Evolutionary conservation across 257 asterid species (phyloP).

Genomic region (Lycium ferocissimum): DNA sequence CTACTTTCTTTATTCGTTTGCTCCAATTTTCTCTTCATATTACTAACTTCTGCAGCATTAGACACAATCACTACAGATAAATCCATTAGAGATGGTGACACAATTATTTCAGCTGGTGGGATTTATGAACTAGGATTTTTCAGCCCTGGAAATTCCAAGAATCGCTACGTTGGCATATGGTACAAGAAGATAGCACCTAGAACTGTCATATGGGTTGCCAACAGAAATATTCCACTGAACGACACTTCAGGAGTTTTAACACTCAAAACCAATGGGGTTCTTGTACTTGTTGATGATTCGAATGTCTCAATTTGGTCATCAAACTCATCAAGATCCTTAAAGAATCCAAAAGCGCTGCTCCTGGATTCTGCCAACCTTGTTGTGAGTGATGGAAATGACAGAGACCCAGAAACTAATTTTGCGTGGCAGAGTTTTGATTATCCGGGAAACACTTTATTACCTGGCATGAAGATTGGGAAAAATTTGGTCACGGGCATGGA

Average conservation of each 20-base stretch:
- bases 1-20: not conserved
- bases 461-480: slow-evolving; percentile 37
- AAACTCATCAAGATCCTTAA: slow-evolving; percentile 18
- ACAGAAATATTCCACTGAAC: slow-evolving; percentile 28
- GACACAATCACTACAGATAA: slow-evolving; percentile 31
- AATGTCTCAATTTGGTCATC: slow-evolving; percentile 28
- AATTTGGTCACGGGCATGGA: slow-evolving; percentile 23
- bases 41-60: not conserved
- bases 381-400: slow-evolving; percentile 24
- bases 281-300: slow-evolving; percentile 22
- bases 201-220: slow-evolving; percentile 32
- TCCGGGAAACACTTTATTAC: slow-evolving; percentile 25
- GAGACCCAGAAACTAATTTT: not conserved
- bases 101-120: slow-evolving; percentile 23
- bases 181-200: slow-evolving; percentile 15
- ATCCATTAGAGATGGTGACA: slow-evolving; percentile 30
- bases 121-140: slow-evolving; percentile 32
- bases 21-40: not conserved
- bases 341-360: slow-evolving; percentile 8
- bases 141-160: slow-evolving; percentile 27
- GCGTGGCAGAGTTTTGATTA: slow-evolving; percentile 39
- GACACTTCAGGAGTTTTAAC: slow-evolving; percentile 30
- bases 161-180: slow-evolving; percentile 28
- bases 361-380: slow-evolving; percentile 33
- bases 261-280: slow-evolving; percentile 24